phyloP scores from a whole-genome alignment of 2,329 filamentous ascomycete genomes.

The Scolecobasidium constrictum region DNA sequence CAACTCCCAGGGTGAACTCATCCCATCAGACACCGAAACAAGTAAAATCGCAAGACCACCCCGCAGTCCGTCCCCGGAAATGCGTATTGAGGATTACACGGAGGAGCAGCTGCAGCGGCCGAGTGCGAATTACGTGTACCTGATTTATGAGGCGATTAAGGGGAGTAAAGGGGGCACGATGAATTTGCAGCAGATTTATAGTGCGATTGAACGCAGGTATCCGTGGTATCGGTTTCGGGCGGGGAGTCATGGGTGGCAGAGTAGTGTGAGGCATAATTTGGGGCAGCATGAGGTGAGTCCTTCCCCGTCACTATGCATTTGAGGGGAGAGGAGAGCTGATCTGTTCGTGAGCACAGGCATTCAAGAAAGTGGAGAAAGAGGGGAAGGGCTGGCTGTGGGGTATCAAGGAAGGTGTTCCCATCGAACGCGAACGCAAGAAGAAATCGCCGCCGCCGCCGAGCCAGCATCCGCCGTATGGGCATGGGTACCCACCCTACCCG shows the following conservation, averaged over 20 bases:
- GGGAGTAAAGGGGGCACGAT: conserved; percentile 45
- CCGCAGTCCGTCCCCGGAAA: conserved; percentile 50
- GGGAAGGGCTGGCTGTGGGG: conserved; percentile 12
- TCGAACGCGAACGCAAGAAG: conserved; percentile 11
- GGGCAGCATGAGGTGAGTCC: conserved; percentile 36
- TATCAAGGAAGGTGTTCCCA: conserved; percentile 9
- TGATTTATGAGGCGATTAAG: conserved; percentile 52
- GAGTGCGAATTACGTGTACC: conserved; percentile 50
- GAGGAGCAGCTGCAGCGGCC: conserved; percentile 65
- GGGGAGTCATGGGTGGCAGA: conserved; percentile 53
- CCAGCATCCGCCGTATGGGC: conserved; percentile 5
- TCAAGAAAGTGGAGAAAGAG: conserved; percentile 11
- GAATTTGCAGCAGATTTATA: conserved; percentile 56
- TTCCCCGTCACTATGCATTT: no score
- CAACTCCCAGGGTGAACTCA: no score
- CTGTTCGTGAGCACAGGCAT: not conserved
- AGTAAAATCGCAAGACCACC: conserved; percentile 38
- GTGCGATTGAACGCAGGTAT: conserved; percentile 51
- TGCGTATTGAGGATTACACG: conserved; percentile 54
- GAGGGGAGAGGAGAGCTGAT: no score
- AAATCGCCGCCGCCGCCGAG: conserved; percentile 10
- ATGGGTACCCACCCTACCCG: not conserved
- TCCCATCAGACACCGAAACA: no score
- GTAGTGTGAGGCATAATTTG: conserved; percentile 55
- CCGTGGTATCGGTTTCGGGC: conserved; percentile 52